Evolutionary conservation across 1,284 basidiomycete species (phyloP).

Genomic region (Cryptococcus neoformans): DNA sequence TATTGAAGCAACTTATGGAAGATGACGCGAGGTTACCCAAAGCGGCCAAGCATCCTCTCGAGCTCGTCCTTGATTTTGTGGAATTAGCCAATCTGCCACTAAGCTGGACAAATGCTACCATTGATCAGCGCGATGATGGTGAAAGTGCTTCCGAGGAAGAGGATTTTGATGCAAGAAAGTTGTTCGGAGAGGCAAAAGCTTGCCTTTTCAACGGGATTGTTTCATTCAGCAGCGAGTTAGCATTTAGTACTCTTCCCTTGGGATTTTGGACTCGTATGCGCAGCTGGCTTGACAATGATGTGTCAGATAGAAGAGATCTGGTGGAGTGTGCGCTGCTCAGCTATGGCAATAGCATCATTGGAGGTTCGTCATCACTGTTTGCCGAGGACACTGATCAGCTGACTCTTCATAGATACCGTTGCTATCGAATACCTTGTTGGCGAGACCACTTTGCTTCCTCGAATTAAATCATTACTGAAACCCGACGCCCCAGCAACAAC

Average conservation of each 20-base stretch:
- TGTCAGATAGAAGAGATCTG: conserved; percentile 47
- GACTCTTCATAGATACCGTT: conserved; percentile 6
- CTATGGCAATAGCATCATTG: conserved; percentile 55
- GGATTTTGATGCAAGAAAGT: conserved; percentile 42
- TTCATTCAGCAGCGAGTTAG: neutral
- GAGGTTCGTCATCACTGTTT: conserved; percentile 56
- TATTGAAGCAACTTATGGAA: neutral
- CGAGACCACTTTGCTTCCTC: conserved; percentile 8
- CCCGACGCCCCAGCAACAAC: conserved; percentile 63
- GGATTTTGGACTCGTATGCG: conserved; percentile 56
- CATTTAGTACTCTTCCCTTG: neutral
- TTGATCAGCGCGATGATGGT: neutral
- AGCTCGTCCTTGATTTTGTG: conserved; percentile 20
- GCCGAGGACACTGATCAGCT: neutral
- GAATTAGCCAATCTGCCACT: conserved; percentile 9
- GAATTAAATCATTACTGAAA: conserved; percentile 56
- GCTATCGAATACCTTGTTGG: conserved; percentile 4
- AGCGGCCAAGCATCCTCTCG: neutral
- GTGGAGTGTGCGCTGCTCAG: conserved; percentile 50
- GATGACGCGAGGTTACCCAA: neutral
- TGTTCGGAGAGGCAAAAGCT: conserved; percentile 75
- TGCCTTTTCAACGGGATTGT: conserved; percentile 79
- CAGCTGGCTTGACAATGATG: conserved; percentile 60
- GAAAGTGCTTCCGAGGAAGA: conserved; percentile 3
- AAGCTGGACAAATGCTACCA: neutral